phyloP scores from a whole-genome alignment of 768 basidiomycete genomes.

The Tricholoma sp. region DNA sequence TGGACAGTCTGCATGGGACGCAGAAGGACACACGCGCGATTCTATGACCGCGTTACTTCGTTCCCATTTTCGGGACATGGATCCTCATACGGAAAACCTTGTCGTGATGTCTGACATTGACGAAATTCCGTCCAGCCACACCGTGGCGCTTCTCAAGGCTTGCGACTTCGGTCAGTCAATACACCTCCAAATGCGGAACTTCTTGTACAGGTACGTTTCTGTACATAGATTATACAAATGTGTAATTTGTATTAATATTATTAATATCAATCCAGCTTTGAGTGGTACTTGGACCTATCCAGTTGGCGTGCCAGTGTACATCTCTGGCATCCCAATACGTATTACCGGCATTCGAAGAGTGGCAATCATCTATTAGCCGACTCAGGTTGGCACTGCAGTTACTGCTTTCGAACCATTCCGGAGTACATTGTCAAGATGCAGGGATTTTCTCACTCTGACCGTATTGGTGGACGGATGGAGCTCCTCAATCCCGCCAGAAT shows the following conservation, averaged over 20 bases:
- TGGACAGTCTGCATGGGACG: conserved; percentile 44
- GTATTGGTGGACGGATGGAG: conserved; percentile 43
- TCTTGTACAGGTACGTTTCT: conserved; percentile 46
- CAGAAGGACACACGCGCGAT: conserved; percentile 43
- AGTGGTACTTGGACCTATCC: conserved; percentile 50
- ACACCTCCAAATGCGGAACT: conserved; percentile 59
- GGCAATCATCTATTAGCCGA: conserved; percentile 48
- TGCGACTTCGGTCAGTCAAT: conserved; percentile 50
- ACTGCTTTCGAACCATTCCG: conserved; percentile 55
- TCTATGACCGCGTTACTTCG: conserved; percentile 45
- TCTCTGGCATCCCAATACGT: conserved; percentile 35
- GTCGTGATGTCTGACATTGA: conserved; percentile 61
- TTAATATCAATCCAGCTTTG: conserved; percentile 41
- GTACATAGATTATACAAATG: background rate
- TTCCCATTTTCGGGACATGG: conserved; percentile 27
- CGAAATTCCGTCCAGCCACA: conserved; percentile 52
- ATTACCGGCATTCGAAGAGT: conserved; percentile 47
- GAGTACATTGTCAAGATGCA: conserved; percentile 58
- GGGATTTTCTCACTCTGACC: conserved; percentile 59
- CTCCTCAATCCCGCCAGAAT: conserved; percentile 47
- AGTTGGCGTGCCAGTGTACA: conserved; percentile 56
- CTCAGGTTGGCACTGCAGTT: conserved; percentile 67
- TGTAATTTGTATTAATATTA: background rate
- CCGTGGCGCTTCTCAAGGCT: conserved; percentile 43
- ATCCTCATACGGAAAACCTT: conserved; percentile 30